Base-by-base conservation (phyloP, 257 asterid species). In the Ligustrum vulgare region DNA sequence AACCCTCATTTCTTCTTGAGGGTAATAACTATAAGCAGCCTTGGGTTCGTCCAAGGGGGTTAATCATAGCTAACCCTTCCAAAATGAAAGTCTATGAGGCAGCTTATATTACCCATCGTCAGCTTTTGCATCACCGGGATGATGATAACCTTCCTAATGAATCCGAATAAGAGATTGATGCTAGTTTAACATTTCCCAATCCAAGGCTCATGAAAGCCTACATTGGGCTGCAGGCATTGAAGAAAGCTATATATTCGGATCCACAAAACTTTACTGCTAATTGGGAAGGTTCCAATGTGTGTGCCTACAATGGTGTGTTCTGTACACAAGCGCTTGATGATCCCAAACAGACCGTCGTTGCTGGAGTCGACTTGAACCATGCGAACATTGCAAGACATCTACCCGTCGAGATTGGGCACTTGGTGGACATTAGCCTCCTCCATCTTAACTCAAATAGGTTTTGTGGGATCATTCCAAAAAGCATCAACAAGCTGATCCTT, bases 341-440 rank as follows among this genome's bases (percentile, higher is more conserved):
- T 31, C 73, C 84, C 8, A 82, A 28, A 0, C 16, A 74, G 18
- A 81, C 75, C 8, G 95, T 89, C 22, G 98, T 93, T 11, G 98
- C 98, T 20, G 98, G 97, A 0, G 47, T 93, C 7, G 98, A 93
- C 63, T 82, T 93, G 18, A 93, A 90, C 82, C 88, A 84, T n/a
- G 93, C 79, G 0, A 97, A 93, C 36, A 89, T 93, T 22, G 97
- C 98, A 0, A 96, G 97, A 0, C 91, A 91, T 45, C 84, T 93
- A 0, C 98, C 98, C 0, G 47, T 58, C 3, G 94, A 93, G 84
- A 75, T 93, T 0, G 96, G 82, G 6, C 28, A 89, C 16, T 54
- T 93, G 31, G 71, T 80, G 0, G 98, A 93, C 23, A 65, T 88
- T 10, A 79, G 89, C 67, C 91, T 93, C 16, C 75, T 93, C 78